These are phyloP conservation scores for Linderina pennispora DNA, from an alignment of 192 early-diverging fungal species.

Conservation along the genomic window DNA sequence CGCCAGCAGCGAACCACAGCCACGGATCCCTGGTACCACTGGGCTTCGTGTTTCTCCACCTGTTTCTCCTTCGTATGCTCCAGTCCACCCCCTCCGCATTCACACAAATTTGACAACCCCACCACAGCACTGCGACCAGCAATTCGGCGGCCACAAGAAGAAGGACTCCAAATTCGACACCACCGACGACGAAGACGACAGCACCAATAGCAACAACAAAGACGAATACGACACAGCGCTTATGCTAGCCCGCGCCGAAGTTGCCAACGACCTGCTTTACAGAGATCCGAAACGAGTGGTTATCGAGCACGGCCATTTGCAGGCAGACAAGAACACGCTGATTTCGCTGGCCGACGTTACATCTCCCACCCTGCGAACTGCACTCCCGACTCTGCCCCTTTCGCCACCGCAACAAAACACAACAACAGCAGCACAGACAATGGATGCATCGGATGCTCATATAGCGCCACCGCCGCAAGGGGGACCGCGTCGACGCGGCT, in stretches of 20 bases:
- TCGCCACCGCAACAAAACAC: background rate
- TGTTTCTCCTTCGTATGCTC: too few species aligned
- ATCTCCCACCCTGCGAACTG: constrained; percentile 22
- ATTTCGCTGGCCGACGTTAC: constrained; percentile 24
- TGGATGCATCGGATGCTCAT: too few species aligned
- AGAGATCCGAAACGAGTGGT: constrained; percentile 40
- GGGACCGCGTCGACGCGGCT: background rate
- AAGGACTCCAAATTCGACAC: constrained; percentile 4
- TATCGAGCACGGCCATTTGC: constrained; percentile 22
- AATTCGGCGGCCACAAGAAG: too few species aligned
- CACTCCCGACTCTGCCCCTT: background rate
- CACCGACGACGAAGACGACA: background rate
- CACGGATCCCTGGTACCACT: too few species aligned
- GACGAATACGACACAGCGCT: constrained; percentile 3
- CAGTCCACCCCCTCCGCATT: too few species aligned
- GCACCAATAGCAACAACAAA: background rate
- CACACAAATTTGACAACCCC: too few species aligned
- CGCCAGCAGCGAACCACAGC: too few species aligned
- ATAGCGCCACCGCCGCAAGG: too few species aligned
- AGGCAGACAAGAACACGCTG: constrained; percentile 22
- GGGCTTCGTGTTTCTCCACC: too few species aligned
- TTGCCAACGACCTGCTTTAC: constrained; percentile 33
- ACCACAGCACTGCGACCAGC: too few species aligned
- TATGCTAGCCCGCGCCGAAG: constrained; percentile 34
- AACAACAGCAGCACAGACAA: too few species aligned